Conservation (phyloP, 176 grass and related monocot species). For the barley (Hordeum vulgare) region MorexV3_pseudomolecules_assembly NC_058522.1:295804333-295804832, state of each 20-base stretch:
- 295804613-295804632: neutral
- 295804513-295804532: constrained; percentile 87
- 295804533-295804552: constrained; percentile 83
- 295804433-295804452: constrained; percentile 46
- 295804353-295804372: neutral
- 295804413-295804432: neutral
- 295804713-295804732: constrained; percentile 76
- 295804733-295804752: constrained; percentile 69
- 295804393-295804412: neutral
- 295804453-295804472: constrained; percentile 46
- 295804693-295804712: constrained; percentile 2
- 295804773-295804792: constrained; percentile 85
- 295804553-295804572: constrained; percentile 67
- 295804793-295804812: constrained; percentile 29
- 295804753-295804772: constrained; percentile 91
- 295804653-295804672: neutral
- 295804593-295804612: neutral
- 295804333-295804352: too few relatives aligned
- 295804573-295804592: constrained; percentile 49
- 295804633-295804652: neutral
- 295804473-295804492: constrained; percentile 74
- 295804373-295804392: neutral
- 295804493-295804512: constrained; percentile 74
- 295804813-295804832: neutral
- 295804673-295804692: neutral